Evolutionary conservation across 305 asterid species (phyloP).

Genomic region (Solanum hybrid): DNA sequence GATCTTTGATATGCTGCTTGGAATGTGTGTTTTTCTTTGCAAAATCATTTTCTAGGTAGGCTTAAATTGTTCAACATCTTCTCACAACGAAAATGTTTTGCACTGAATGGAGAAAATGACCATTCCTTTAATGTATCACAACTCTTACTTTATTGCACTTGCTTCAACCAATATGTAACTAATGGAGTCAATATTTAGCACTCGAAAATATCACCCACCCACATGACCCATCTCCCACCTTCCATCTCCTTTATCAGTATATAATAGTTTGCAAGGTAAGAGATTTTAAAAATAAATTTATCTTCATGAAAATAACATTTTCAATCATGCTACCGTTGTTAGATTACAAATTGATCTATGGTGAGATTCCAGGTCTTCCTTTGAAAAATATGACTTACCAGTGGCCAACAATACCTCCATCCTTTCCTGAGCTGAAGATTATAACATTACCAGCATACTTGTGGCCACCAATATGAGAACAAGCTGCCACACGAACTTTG

Average conservation of each 20-base stretch:
- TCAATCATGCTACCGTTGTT: background rate
- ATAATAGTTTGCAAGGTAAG: background rate
- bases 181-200: background rate
- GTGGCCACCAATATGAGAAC: constrained; percentile 96
- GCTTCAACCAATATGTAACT: background rate
- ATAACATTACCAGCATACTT: constrained; percentile 94
- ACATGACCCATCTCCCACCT: background rate
- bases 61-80: background rate
- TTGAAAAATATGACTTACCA: constrained; percentile 43
- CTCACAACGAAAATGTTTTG: background rate
- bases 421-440: constrained; percentile 45
- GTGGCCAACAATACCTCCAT: constrained; percentile 66
- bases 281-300: background rate
- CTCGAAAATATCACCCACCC: background rate
- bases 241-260: background rate
- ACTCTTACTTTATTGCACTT: background rate
- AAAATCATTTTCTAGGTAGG: background rate
- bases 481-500: constrained; percentile 64
- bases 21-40: background rate
- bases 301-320: background rate
- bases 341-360: background rate
- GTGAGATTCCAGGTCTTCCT: background rate
- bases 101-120: background rate
- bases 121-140: background rate
- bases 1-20: background rate